These are phyloP conservation scores for Bimuria novae-zelandiae DNA, from an alignment of 2,329 filamentous ascomycete genomes.

Conservation along the genomic window DNA sequence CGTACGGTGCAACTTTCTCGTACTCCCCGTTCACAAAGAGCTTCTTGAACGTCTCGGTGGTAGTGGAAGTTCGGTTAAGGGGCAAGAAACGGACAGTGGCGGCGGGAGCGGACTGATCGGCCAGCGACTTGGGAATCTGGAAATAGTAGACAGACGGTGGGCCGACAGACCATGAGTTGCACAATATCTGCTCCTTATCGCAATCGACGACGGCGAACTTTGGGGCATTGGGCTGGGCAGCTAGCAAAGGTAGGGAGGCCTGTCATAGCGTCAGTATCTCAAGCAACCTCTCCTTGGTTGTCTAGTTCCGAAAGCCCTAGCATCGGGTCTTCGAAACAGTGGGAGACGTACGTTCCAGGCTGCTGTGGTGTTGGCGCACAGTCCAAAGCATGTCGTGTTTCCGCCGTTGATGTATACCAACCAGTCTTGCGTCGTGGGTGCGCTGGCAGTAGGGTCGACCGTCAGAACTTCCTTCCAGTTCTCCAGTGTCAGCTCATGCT, in stretches of 20 bases:
- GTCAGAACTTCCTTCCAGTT: slow-evolving; percentile 74
- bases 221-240: slow-evolving; percentile 63
- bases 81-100: slow-evolving; percentile 68
- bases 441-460: slow-evolving; percentile 61
- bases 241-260: slow-evolving; percentile 67
- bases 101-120: slow-evolving; percentile 67
- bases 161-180: slow-evolving; percentile 72
- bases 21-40: slow-evolving; percentile 65
- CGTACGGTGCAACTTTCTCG: slow-evolving; percentile 56
- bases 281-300: neutral
- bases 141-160: slow-evolving; percentile 70
- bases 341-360: slow-evolving; percentile 58
- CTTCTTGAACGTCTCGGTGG: slow-evolving; percentile 65
- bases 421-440: slow-evolving; percentile 71
- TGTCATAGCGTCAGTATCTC: slow-evolving; percentile 49
- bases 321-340: slow-evolving; percentile 1
- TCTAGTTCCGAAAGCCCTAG: too few species aligned
- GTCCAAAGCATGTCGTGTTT: slow-evolving; percentile 78
- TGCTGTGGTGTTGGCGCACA: slow-evolving; percentile 66
- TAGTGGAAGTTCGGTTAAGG: slow-evolving; percentile 72
- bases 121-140: slow-evolving; percentile 59
- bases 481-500: slow-evolving; percentile 66
- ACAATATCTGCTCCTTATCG: slow-evolving; percentile 73
- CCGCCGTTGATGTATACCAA: slow-evolving; percentile 74
- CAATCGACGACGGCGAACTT: slow-evolving; percentile 74